These are phyloP conservation scores for Filobasidium uniguttulatum DNA, from an alignment of 1,284 basidiomycete species.

Conservation along the genomic window DNA sequence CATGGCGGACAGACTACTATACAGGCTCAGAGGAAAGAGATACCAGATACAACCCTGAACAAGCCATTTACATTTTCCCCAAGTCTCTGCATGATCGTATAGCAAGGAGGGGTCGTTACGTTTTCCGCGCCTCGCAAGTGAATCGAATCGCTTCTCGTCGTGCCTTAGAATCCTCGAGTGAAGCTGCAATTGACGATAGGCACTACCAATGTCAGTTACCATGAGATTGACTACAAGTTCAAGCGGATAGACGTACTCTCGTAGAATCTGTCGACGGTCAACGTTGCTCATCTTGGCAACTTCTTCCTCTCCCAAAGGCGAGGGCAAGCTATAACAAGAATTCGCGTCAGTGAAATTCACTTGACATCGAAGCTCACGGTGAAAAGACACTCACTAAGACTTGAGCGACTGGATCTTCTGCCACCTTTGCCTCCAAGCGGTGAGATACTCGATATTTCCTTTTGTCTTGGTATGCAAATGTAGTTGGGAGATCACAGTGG, in stretches of 20 bases:
- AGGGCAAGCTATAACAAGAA: slow-evolving; percentile 6
- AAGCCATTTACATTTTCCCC: no score
- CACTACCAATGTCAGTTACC: not conserved
- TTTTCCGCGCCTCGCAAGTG: no score
- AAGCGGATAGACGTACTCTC: slow-evolving; percentile 3
- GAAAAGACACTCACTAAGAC: slow-evolving; percentile 21
- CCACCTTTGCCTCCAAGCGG: slow-evolving; percentile 73
- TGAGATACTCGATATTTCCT: slow-evolving; percentile 60
- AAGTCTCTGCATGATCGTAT: no score
- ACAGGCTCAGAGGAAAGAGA: no score
- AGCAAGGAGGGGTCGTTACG: no score
- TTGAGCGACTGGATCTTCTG: slow-evolving; percentile 59
- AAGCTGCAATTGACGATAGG: slow-evolving; percentile 10
- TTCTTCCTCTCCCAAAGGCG: not conserved
- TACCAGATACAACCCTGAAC: no score
- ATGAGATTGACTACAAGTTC: not conserved
- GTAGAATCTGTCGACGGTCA: slow-evolving; percentile 1
- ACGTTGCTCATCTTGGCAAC: slow-evolving; percentile 2
- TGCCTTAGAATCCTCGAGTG: slow-evolving; percentile 9
- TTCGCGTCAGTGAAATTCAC: not conserved
- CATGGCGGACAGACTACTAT: no score
- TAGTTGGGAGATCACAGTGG: slow-evolving; percentile 75
- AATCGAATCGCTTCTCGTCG: not conserved
- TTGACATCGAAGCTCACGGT: not conserved
- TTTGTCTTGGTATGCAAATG: slow-evolving; percentile 66